phyloP scores from a whole-genome alignment of 352 stramenopile genomes.

The Phytophthora pistaciae region DNA sequence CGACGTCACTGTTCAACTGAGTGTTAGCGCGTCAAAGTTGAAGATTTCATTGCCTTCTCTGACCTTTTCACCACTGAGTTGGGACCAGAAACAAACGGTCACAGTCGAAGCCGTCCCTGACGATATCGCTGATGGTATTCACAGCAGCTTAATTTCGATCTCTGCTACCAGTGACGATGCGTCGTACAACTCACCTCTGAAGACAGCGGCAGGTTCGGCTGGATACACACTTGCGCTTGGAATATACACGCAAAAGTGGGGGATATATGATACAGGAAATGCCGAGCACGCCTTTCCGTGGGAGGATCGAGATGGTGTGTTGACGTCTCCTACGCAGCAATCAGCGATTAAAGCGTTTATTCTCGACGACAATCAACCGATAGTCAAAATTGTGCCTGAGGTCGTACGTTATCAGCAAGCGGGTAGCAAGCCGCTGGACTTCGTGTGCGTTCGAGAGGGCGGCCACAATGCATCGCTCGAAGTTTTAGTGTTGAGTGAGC shows the following conservation, averaged over 20 bases:
- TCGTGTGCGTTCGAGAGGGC: conserved; percentile 49
- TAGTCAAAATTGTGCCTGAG: conserved; percentile 49
- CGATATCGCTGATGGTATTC: conserved; percentile 44
- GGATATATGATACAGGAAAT: conserved; percentile 69
- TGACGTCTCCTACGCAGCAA: conserved; percentile 48
- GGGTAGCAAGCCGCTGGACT: conserved; percentile 29
- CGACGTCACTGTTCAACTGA: conserved; percentile 45
- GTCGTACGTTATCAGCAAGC: conserved; percentile 40
- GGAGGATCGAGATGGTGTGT: conserved; percentile 49
- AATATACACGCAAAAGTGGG: conserved; percentile 61
- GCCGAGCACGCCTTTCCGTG: conserved; percentile 58
- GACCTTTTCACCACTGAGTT: conserved; percentile 56
- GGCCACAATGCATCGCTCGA: conserved; percentile 54
- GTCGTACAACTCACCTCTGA: conserved; percentile 49
- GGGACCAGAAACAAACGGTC: conserved; percentile 45
- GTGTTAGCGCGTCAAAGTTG: conserved; percentile 17
- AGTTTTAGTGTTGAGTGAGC: conserved; percentile 51
- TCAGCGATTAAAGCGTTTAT: conserved; percentile 47
- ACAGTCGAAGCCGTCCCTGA: conserved; percentile 46
- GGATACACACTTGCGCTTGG: conserved; percentile 48
- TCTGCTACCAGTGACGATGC: conserved; percentile 44
- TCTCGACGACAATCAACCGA: conserved; percentile 61
- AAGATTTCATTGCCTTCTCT: conserved; percentile 37
- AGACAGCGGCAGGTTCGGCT: conserved; percentile 16
- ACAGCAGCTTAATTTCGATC: conserved; percentile 44